Evolutionary conservation across 352 stramenopile genomes (phyloP).

Genomic region (Pythium utonaiense): DNA sequence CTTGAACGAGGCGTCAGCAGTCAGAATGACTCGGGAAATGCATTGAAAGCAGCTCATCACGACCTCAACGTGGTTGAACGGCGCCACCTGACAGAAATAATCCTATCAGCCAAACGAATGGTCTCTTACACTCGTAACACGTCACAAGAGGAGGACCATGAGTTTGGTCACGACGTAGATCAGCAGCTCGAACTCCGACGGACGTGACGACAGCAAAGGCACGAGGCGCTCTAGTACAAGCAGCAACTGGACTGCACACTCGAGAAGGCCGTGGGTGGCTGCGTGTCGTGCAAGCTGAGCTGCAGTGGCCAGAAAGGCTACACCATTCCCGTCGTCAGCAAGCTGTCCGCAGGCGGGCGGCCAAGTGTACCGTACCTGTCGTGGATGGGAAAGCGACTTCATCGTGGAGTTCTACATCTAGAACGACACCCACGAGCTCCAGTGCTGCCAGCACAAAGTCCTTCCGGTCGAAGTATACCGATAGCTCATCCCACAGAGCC

Average conservation of each 20-base stretch:
- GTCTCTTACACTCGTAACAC: background rate
- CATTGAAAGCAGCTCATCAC: slow-evolving; percentile 5
- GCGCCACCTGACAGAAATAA: background rate
- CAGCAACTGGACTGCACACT: slow-evolving; percentile 5
- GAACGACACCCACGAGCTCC: background rate
- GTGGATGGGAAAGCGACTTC: background rate
- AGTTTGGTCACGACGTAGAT: slow-evolving; percentile 5
- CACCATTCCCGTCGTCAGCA: no score
- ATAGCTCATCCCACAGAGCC: slow-evolving; percentile 1
- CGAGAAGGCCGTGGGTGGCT: slow-evolving; percentile 1
- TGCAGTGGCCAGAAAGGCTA: background rate
- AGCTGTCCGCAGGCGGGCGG: no score
- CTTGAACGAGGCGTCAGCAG: background rate
- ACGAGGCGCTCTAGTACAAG: slow-evolving; percentile 2
- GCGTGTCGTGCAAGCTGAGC: background rate
- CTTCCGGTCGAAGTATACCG: slow-evolving; percentile 6
- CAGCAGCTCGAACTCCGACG: background rate
- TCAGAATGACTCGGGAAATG: slow-evolving; percentile 7
- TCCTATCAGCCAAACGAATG: background rate
- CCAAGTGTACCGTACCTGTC: slow-evolving; percentile 1
- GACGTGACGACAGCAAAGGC: background rate
- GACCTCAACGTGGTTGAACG: background rate
- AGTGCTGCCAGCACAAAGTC: slow-evolving; percentile 15
- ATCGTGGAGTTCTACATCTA: background rate
- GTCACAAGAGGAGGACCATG: background rate